phyloP scores from a whole-genome alignment of 768 basidiomycete genomes.

The Pleurotus tuoliensis region DNA sequence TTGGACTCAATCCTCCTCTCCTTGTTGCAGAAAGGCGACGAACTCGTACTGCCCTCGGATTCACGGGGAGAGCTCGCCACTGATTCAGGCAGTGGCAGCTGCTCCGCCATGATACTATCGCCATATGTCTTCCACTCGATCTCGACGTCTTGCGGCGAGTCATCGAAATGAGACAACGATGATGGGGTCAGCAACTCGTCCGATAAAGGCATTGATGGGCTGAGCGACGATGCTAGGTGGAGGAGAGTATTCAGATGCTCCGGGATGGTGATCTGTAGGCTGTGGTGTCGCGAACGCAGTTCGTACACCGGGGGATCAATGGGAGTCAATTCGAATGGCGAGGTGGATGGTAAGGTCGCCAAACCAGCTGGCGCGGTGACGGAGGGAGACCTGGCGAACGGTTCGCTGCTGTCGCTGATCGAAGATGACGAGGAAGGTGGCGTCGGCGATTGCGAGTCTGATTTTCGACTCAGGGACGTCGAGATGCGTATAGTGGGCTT shows the following conservation, averaged over 20 bases:
- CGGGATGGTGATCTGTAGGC: constrained; percentile 25
- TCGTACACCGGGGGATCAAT: constrained; percentile 24
- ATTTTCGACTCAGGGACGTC: not conserved
- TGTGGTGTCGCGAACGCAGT: constrained; percentile 24
- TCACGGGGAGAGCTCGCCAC: not conserved
- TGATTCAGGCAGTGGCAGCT: constrained; percentile 1
- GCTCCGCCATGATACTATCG: constrained; percentile 3
- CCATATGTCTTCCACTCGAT: not conserved
- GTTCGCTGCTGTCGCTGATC: not conserved
- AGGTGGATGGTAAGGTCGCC: constrained; percentile 26
- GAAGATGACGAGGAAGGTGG: not conserved
- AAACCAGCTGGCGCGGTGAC: constrained; percentile 32
- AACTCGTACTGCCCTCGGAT: not conserved
- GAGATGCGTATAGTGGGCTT: not conserved
- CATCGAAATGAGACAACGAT: not conserved
- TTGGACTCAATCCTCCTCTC: no score
- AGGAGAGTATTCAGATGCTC: constrained; percentile 11
- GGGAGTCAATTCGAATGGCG: constrained; percentile 29
- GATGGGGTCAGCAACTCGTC: constrained; percentile 1
- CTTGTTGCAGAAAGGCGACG: no score
- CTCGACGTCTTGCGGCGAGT: not conserved
- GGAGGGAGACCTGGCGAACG: constrained; percentile 22
- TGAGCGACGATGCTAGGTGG: constrained; percentile 13
- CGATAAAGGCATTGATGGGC: not conserved
- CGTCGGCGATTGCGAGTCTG: not conserved